Conservation (phyloP, 1,284 basidiomycete species). For the Moesziomyces sp. region DNA sequence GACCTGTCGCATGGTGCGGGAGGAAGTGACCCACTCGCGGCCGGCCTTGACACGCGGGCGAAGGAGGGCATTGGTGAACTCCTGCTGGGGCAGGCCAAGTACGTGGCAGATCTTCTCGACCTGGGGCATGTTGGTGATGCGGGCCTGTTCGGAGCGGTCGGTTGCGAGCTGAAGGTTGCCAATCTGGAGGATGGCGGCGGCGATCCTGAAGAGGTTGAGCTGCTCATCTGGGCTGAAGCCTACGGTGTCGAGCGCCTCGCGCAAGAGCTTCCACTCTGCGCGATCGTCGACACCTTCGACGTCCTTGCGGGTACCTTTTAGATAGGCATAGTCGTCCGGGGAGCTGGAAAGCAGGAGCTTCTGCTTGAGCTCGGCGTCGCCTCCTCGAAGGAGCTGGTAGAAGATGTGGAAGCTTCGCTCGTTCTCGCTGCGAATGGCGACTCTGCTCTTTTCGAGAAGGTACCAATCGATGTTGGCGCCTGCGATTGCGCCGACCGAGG, state of each 20-base stretch:
- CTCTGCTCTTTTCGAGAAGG: slow-evolving; percentile 94
- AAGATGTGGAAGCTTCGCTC: slow-evolving; percentile 98
- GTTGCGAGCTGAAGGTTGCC: slow-evolving; percentile 89
- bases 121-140: slow-evolving; percentile 72
- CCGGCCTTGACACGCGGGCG: slow-evolving; percentile 86
- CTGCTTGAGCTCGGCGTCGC: slow-evolving; percentile 68
- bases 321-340: slow-evolving; percentile 86
- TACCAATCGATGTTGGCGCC: slow-evolving; percentile 99
- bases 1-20: slow-evolving; percentile 89
- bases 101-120: slow-evolving; percentile 89
- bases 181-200: slow-evolving; percentile 92
- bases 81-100: slow-evolving; percentile 87
- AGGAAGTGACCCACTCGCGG: slow-evolving; percentile 95
- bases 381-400: slow-evolving; percentile 77
- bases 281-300: slow-evolving; percentile 94
- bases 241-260: slow-evolving; percentile 84
- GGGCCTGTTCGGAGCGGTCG: slow-evolving; percentile 86
- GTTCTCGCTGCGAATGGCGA: slow-evolving; percentile 69
- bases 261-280: slow-evolving; percentile 85
- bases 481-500: slow-evolving; percentile 91
- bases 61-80: slow-evolving; percentile 80
- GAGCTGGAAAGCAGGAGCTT: slow-evolving; percentile 77
- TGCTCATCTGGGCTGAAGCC: slow-evolving; percentile 88
- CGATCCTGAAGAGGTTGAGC: slow-evolving; percentile 90
- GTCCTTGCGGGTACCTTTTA: slow-evolving; percentile 87